Evolutionary conservation across 208 protist species (phyloP), one percentile per base, ranked within the genome.

Genomic region (Leishmania aethiopica): DNA sequence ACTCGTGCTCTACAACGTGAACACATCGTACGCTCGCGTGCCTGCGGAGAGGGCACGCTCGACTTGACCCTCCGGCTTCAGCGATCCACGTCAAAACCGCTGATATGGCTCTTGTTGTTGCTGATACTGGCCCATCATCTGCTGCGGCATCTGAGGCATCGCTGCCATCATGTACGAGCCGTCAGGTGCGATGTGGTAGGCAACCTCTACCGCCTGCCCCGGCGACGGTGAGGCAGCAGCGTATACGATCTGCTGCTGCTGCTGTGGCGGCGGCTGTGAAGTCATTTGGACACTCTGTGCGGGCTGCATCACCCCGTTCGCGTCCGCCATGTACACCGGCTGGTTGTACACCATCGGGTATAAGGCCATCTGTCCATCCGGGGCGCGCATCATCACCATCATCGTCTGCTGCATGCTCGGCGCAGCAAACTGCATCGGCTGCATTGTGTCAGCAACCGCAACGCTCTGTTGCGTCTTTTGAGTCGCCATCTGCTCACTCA

Each of bases 361-460:
- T 3, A 86, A 40, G 37, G 78, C 47, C 78, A 86, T 80, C 40
- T 86, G 78, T 25, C 83, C 83, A 51, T 82, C 74, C n/a, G 78
- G 60, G 32, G 75, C 79, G n/a, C 62, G 51, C 83, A 86, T 83
- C 78, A 86, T 79, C 37, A 86, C 40, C 83, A 86, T 86, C 83
- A 86, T 80, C 25, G 77, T 37, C 66, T 70, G 74, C 49, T 64
- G 59, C 69, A 80, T 57, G 66, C 13, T 71, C 4, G 80, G 42
- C n/a, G 32, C 15, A 22, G 22, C 22, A 10, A 25, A 45, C 5
- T 67, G 35, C 40, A 72, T 53, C 2, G 6, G 49, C n/a, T 64
- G 80, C 73, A 83, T 37, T 3, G 60, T 57, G 22, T 42, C 51
- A 53, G 60, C 45, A 28, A 35, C 49, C n/a, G 28, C n/a, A 4